Conservation (phyloP, 2,329 filamentous ascomycete genomes). For the Elsinoe perseae region DNA sequence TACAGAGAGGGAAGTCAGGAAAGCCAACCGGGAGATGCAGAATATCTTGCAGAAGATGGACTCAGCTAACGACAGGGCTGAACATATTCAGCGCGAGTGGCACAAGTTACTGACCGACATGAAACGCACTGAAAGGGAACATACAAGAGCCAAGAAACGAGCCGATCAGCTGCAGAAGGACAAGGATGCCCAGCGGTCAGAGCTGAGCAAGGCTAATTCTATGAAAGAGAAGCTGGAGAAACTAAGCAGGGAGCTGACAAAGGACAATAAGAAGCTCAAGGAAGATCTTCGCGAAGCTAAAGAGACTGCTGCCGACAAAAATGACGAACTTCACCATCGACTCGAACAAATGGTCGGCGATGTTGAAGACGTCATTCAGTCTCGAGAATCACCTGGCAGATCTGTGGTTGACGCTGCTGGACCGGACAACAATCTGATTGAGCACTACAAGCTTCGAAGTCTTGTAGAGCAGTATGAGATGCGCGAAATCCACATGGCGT, state of each 20-base stretch:
- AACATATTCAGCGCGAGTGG: slow-evolving; percentile 82
- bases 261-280: slow-evolving; percentile 97
- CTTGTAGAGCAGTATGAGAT: slow-evolving; percentile 96
- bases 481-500: slow-evolving; percentile 88
- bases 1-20: slow-evolving; percentile 84
- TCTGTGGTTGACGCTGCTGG: slow-evolving; percentile 72
- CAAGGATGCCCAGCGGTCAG: slow-evolving; percentile 79
- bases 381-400: slow-evolving; percentile 74
- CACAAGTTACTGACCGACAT: slow-evolving; percentile 87
- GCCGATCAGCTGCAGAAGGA: slow-evolving; percentile 94
- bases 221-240: slow-evolving; percentile 97
- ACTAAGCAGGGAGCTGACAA: slow-evolving; percentile 83
- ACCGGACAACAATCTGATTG: slow-evolving; percentile 77
- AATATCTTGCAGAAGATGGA: slow-evolving; percentile 81
- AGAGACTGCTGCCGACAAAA: slow-evolving; percentile 74
- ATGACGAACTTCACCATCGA: slow-evolving; percentile 75
- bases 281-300: slow-evolving; percentile 83
- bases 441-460: slow-evolving; percentile 70
- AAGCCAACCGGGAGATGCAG: slow-evolving; percentile 83
- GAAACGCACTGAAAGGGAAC: slow-evolving; percentile 90
- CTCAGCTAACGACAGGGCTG: slow-evolving; percentile 84
- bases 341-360: slow-evolving; percentile 73
- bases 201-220: slow-evolving; percentile 80
- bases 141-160: slow-evolving; percentile 91
- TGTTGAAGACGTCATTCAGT: slow-evolving; percentile 79